These are phyloP conservation scores for Aspergillus haitiensis DNA, from an alignment of 495 filamentous ascomycete genomes.

Conservation along the genomic window DNA sequence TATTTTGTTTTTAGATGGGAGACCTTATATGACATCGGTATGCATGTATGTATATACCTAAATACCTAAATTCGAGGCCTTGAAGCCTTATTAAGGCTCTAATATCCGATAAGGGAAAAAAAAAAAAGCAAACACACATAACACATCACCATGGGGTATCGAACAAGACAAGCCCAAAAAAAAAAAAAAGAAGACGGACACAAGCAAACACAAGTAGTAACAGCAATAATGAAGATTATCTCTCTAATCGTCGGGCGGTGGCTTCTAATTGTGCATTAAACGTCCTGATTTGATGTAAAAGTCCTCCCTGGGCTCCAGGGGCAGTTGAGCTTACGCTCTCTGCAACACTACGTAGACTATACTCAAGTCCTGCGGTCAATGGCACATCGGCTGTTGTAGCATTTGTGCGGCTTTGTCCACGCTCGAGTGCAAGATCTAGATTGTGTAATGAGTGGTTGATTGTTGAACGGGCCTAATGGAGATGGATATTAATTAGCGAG, in stretches of 20 bases:
- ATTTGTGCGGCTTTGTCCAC: constrained; percentile 34
- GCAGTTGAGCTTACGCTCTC: constrained; percentile 43
- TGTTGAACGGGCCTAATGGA: constrained; percentile 36
- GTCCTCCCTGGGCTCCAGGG: constrained; percentile 41
- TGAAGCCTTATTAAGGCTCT: too few species aligned
- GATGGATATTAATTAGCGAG: too few species aligned
- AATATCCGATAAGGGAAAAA: too few species aligned
- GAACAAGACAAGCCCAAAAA: not conserved
- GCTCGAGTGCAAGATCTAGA: constrained; percentile 48
- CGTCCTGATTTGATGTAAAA: constrained; percentile 42
- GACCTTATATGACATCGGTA: too few species aligned
- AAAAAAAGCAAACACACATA: too few species aligned
- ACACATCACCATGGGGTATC: constrained; percentile 17
- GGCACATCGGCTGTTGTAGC: constrained; percentile 21
- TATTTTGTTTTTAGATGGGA: too few species aligned
- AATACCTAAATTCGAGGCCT: too few species aligned
- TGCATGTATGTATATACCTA: too few species aligned
- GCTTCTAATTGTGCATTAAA: constrained; percentile 50
- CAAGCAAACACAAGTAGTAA: constrained; percentile 2
- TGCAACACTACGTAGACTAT: constrained; percentile 43
- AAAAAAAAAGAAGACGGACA: constrained; percentile 15
- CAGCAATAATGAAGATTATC: constrained; percentile 8
- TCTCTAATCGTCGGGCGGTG: constrained; percentile 36
- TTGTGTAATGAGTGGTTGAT: constrained; percentile 50
- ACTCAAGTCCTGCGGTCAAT: constrained; percentile 42